A percentile compares a stretch with the other conserved stretches of the same genome.
Conservation (phyloP, 441 rosid genomes). For the Eruca vesicaria region DNA sequence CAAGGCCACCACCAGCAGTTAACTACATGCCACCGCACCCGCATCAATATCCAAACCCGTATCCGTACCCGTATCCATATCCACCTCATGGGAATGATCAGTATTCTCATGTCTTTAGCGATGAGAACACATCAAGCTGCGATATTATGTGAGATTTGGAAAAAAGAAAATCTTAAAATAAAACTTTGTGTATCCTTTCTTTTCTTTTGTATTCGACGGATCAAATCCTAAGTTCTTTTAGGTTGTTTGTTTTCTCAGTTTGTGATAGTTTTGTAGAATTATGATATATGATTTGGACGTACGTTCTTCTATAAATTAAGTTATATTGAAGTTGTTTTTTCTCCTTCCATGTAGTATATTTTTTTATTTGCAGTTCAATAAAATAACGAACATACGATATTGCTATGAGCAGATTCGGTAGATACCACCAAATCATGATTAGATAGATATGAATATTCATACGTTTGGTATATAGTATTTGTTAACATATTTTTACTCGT, state of each 20-base stretch:
- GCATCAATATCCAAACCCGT: slow-evolving; percentile 42
- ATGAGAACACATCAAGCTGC: slow-evolving; percentile 90
- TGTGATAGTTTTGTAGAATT: slow-evolving; percentile 20
- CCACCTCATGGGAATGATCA: slow-evolving; percentile 46
- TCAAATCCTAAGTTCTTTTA: slow-evolving; percentile 36
- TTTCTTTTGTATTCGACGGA: not conserved
- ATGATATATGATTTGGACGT: slow-evolving; percentile 4
- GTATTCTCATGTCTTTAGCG: slow-evolving; percentile 64
- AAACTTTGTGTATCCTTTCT: slow-evolving; percentile 28
- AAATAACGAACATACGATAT: not conserved
- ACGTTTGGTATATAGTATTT: slow-evolving; percentile 7
- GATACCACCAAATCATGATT: slow-evolving; percentile 15
- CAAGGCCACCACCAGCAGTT: slow-evolving; percentile 79
- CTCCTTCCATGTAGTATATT: not conserved
- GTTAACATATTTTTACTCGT: not conserved
- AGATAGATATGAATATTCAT: slow-evolving; percentile 14
- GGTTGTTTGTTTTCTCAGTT: slow-evolving; percentile 13
- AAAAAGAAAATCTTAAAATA: not conserved
- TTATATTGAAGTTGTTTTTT: not conserved
- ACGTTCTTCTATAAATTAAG: not conserved
- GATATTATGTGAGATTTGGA: slow-evolving; percentile 58
- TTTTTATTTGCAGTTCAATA: not conserved
- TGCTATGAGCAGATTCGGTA: not conserved
- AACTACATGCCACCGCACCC: slow-evolving; percentile 73
- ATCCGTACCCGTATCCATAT: slow-evolving; percentile 37